A percentile compares a stretch with the other conserved stretches of the same genome.
Conservation (phyloP, 371 early-diverging fungal genomes). For the Conidiobolus coronatus region DNA sequence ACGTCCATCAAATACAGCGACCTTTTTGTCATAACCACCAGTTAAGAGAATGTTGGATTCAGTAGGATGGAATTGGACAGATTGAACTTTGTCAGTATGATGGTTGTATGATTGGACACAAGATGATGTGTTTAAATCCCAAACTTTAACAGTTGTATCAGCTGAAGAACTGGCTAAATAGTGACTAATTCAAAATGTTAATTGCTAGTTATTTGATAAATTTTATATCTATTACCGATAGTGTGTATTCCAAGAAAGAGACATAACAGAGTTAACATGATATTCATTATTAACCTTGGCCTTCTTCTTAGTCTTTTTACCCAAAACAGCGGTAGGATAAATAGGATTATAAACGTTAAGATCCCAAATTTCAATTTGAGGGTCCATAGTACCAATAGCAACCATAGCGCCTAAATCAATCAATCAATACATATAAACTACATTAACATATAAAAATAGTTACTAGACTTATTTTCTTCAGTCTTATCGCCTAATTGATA, state of each 20-base stretch:
- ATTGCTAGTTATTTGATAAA: neutral
- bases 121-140: conserved; percentile 59
- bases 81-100: conserved; percentile 74
- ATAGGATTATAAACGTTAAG: conserved; percentile 70
- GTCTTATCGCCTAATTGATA: conserved; percentile 39
- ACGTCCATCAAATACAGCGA: conserved; percentile 69
- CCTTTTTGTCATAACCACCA: conserved; percentile 73
- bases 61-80: conserved; percentile 72
- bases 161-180: conserved; percentile 80
- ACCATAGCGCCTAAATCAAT: conserved; percentile 43
- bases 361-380: conserved; percentile 95
- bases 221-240: conserved; percentile 20
- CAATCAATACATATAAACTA: neutral
- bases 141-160: conserved; percentile 87
- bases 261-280: conserved; percentile 86
- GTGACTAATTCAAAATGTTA: conserved; percentile 18
- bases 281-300: conserved; percentile 39
- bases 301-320: conserved; percentile 26
- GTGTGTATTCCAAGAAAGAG: conserved; percentile 72
- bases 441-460: conserved; percentile 20
- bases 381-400: conserved; percentile 88
- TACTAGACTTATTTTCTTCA: conserved; percentile 22
- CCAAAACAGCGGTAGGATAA: conserved; percentile 77
- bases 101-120: conserved; percentile 55
- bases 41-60: conserved; percentile 67